Evolutionary conservation across 164 flowering plant species (phyloP), one percentile per base, ranked within the genome.

Genomic region (Dillenia suffruticosa): DNA sequence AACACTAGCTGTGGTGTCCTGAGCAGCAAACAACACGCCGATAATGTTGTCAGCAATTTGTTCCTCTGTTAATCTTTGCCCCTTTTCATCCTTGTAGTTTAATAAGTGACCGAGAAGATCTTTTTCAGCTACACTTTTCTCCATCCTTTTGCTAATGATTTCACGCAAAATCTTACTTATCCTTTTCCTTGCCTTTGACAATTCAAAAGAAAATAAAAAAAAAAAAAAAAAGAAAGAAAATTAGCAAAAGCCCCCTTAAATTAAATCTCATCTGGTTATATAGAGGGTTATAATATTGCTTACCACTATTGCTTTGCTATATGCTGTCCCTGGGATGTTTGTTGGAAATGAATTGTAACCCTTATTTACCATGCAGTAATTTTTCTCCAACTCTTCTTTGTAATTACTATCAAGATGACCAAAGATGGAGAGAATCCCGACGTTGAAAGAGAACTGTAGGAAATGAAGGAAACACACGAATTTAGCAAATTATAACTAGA

Each of bases 311-410:
- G 87, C 84, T 65, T 67, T 80, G 49, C 62, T 59, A 51, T 86
- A 88, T 12, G 76, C 63, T 26, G 95, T 86, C 50, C 95, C 90
- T 1, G 95, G 92, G 13, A 88, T 62, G 8, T 65, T 82, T 22
- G 77, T 78, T 2, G 92, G 88, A 63, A 88, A 85, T 46, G 87
- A 88, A 63, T 90, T 90, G 73, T 90, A 90, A 54, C 95, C 97
- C 56, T 80, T 81, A 11, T 88, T 85, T 12, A 90, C 59, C 43
- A 78, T 82, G 65, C 46, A 19, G 68, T 90, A 88, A 60, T 86
- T 88, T 46, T 81, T 68, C 73, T 77, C 75, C 46, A 90, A 65
- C 67, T 75, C 72, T 47, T 84, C 84, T 61, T 63, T 81, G 46
- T 73, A 62, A 9, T 40, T 53, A 8, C 11, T 46, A 2, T 81